Base-by-base conservation (phyloP, 2,329 filamentous ascomycete species). In the Arthrobotrys conoides region DNA sequence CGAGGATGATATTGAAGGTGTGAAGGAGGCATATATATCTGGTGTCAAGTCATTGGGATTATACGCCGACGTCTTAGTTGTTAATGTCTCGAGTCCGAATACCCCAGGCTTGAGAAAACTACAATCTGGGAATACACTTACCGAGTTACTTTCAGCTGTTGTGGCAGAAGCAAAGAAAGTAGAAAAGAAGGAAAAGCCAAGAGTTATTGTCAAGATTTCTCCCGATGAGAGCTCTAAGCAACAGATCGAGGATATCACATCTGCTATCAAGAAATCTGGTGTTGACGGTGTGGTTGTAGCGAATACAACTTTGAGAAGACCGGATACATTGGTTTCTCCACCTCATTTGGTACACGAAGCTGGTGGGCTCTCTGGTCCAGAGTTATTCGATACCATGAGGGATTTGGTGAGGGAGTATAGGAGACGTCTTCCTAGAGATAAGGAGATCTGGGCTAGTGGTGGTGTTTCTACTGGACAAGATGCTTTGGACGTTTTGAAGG, bases 11-110 rank as follows among this genome's bases (percentile, higher is more conserved):
- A 91, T 97, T 77, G 89, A 91, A 49, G 94, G 94, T 36, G 91
- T 98, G 16, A 90, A 88, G 64, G 88, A 89, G 24, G 89, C 91
- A 82, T 97, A 98, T 83, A 92, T 96, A n/a, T 93, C 92, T 84
- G 97, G 95, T 82, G 94, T 97, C 2, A 87, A 92, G 69, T 88
- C 91, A 55, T 86, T 99, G 44, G 96, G 92, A 3, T 91, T 88
- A 64, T 99, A 97, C 83, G 94, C 96, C 10, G 96, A 99, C 83
- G 92, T 99, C 41, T 86, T 99, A n/a, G 95, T 98, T 6, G 96
- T 99, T 83, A 99, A 99, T 82, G 96, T 99, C 63, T 97, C 94
- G 83, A 96, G 93, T 82, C 96, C 96, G 24, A 99, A 99, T 85
- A 98, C 95, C 0, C 95, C 95, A 0, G 95, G 96, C 0, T 88